These are phyloP conservation scores for Globisporangium spiculum DNA, from an alignment of 352 stramenopile species.

Conservation along the genomic window DNA sequence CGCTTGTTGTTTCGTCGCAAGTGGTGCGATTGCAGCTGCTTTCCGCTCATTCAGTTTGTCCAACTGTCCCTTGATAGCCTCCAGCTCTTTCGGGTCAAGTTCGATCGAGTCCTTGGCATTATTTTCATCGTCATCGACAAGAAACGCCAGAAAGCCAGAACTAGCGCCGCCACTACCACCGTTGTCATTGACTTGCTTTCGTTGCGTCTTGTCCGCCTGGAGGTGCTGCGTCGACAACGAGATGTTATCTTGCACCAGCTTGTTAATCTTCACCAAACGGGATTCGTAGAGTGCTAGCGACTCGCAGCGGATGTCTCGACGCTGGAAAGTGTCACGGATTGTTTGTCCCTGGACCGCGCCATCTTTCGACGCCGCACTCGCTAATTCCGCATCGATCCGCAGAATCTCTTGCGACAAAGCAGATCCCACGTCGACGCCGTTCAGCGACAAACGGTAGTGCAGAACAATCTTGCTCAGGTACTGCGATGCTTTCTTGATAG, in stretches of 20 bases:
- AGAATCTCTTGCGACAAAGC: slow-evolving; percentile 47
- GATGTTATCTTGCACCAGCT: slow-evolving; percentile 41
- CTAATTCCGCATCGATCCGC: slow-evolving; percentile 46
- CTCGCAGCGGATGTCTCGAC: slow-evolving; percentile 72
- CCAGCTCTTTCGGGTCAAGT: slow-evolving; percentile 34
- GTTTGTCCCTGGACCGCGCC: slow-evolving; percentile 58
- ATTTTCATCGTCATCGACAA: slow-evolving; percentile 15
- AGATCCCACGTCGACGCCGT: slow-evolving; percentile 39
- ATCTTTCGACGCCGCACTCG: slow-evolving; percentile 36
- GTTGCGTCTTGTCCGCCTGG: slow-evolving; percentile 17
- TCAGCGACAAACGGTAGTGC: slow-evolving; percentile 45
- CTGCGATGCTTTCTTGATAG: slow-evolving; percentile 30
- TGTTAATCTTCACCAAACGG: slow-evolving; percentile 34
- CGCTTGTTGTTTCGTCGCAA: slow-evolving; percentile 29
- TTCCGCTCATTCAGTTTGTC: slow-evolving; percentile 44
- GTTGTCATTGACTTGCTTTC: background rate
- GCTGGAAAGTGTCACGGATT: slow-evolving; percentile 77
- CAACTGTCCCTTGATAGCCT: slow-evolving; percentile 31
- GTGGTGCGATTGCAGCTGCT: slow-evolving; percentile 24
- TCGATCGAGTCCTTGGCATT: slow-evolving; percentile 16
- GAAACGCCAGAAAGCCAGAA: slow-evolving; percentile 13
- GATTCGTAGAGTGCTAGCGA: slow-evolving; percentile 48
- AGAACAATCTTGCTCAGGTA: slow-evolving; percentile 54
- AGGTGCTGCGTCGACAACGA: slow-evolving; percentile 35
- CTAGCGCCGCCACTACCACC: background rate